Percentiles rank a stretch among this genome's conserved stretches.
phyloP scores from a whole-genome alignment of 169 alveolate genomes.

The Plasmodium billcollinsi region DNA sequence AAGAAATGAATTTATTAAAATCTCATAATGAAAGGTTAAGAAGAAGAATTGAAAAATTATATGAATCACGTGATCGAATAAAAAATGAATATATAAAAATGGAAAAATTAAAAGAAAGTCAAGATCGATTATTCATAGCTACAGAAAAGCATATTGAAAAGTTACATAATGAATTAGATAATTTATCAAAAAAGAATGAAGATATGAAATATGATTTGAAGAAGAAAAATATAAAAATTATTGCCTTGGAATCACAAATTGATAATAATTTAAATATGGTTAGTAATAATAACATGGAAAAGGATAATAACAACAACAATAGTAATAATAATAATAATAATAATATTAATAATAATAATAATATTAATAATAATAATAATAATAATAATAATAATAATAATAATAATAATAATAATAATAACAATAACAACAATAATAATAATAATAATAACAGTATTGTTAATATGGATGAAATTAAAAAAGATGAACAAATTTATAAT shows the following conservation, averaged over 20 bases:
- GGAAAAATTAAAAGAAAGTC: conserved; percentile 65
- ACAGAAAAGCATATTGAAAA: conserved; percentile 71
- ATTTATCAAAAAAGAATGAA: conserved; percentile 46
- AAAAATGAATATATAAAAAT: conserved; percentile 44
- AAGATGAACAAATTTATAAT: conserved; percentile 7
- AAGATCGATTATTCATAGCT: conserved; percentile 51
- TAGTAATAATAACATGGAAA: background rate
- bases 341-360: too few species aligned
- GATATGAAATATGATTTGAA: conserved; percentile 42
- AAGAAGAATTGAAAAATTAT: conserved; percentile 66
- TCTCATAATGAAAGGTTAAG: conserved; percentile 72
- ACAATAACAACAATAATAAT: background rate
- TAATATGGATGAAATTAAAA: background rate
- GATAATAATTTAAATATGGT: background rate
- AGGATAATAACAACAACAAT: background rate
- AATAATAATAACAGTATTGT: background rate
- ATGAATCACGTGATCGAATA: conserved; percentile 45
- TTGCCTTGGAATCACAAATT: conserved; percentile 62
- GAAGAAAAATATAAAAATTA: conserved; percentile 44
- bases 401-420: background rate
- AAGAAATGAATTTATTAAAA: conserved; percentile 36
- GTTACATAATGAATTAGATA: conserved; percentile 41
- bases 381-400: too few species aligned
- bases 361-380: background rate
- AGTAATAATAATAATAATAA: too few species aligned